Evolutionary conservation across 2,329 filamentous ascomycete species (phyloP).

Genomic region (Phialophora macrospora): DNA sequence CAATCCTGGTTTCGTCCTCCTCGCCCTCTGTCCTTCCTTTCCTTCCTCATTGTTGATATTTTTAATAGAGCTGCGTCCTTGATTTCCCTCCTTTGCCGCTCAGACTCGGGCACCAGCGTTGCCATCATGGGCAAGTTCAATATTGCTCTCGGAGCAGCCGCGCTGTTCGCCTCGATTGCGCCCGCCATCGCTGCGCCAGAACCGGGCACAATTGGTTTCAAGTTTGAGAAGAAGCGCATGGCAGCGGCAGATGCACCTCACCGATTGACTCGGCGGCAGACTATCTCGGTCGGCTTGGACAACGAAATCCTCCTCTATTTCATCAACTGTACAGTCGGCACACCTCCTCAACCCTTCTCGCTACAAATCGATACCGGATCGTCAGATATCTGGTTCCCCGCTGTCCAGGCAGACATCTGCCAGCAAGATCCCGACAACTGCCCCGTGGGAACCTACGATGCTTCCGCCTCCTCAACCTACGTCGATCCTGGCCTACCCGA

Average conservation of each 20-base stretch:
- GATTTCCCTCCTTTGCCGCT: neutral
- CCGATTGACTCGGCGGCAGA: slow-evolving; percentile 32
- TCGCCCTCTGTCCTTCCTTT: neutral
- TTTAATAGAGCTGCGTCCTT: slow-evolving; percentile 2
- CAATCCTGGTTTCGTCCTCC: neutral
- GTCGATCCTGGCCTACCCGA: slow-evolving; percentile 29
- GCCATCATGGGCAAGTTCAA: slow-evolving; percentile 26
- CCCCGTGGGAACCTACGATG: slow-evolving; percentile 38
- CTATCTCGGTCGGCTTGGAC: slow-evolving; percentile 31
- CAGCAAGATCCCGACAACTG: slow-evolving; percentile 26
- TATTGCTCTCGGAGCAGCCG: slow-evolving; percentile 27
- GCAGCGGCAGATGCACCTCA: slow-evolving; percentile 23
- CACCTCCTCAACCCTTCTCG: slow-evolving; percentile 62
- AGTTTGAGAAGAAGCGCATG: slow-evolving; percentile 34
- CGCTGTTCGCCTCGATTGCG: slow-evolving; percentile 30
- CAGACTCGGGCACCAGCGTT: neutral
- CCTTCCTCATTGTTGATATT: slow-evolving; percentile 4
- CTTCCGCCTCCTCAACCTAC: slow-evolving; percentile 37
- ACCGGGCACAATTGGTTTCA: slow-evolving; percentile 34
- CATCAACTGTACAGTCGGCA: slow-evolving; percentile 67
- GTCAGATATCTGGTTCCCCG: slow-evolving; percentile 67
- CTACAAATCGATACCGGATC: slow-evolving; percentile 71
- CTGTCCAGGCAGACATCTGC: slow-evolving; percentile 38
- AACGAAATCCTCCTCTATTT: slow-evolving; percentile 59
- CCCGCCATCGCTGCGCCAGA: slow-evolving; percentile 21